Evolutionary conservation across 2,329 filamentous ascomycete genomes (phyloP), one percentile per base, ranked within the genome.

Genomic region (Claviceps cyperi): DNA sequence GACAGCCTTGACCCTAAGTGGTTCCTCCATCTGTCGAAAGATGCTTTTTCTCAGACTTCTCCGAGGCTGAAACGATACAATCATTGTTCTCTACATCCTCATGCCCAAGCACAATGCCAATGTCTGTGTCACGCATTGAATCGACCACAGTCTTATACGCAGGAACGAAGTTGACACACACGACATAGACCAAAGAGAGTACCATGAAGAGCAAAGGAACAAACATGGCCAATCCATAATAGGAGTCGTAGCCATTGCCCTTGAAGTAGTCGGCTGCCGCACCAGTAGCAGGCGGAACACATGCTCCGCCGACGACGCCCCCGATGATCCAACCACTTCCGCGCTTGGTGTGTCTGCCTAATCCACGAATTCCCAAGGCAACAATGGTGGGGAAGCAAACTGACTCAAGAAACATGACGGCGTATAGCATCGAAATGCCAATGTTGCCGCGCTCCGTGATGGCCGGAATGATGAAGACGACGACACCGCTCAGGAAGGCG

Each of bases 341-440:
- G 53, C 84, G 76, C 70, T 90, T 89, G 37, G 82, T 86, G 66
- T 91, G 82, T 17, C 80, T 76, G 5, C 86, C 86, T 1, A 89
- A 72, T 2, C 84, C 84, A 21, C 83, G 76, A 70, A 88, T 86
- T 8, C 83, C 83, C 2, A 90, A 72, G 4, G 84, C 84, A 32
- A 91, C 80, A 59, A 91, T 88, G 17, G 84, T 89, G 0, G 86
- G 85, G 70, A 90, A 91, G 64, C 82, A 84, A 60, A 87, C 84
- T 4, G 78, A 83, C 66, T 87, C 86, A 65, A 90, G 90, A 70
- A 90, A 88, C 22, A 89, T 72, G 6, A 82, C 78, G 9, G 85
- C 54, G 63, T 80, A 85, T 32, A 88, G 74, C 72, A 87, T 80
- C 5, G 72, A 68, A 53, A 80, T 67, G 43, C 74, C 75, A 0